Percentiles rank a stretch among this genome's conserved stretches.
These are phyloP conservation scores for Waltergamsia citrina DNA, from an alignment of 2,329 filamentous ascomycete species.

Conservation along the genomic window DNA sequence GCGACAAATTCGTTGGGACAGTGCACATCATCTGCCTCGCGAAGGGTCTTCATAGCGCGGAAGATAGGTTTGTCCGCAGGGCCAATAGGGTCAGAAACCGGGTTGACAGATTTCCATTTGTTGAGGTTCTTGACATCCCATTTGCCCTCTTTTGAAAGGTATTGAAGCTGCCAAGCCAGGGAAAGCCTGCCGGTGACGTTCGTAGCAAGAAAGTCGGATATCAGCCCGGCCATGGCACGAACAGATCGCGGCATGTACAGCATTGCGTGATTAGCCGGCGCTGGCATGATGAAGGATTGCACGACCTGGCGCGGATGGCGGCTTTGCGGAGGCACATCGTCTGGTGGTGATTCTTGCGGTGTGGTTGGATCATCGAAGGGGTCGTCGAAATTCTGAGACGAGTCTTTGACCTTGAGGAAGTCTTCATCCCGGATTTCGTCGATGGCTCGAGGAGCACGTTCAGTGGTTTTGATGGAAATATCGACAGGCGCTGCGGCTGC, in stretches of 20 bases:
- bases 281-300: slow-evolving; percentile 60
- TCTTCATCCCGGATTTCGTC: slow-evolving; percentile 13
- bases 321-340: slow-evolving; percentile 36
- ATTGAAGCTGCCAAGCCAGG: slow-evolving; percentile 83
- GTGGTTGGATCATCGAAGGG: slow-evolving; percentile 34
- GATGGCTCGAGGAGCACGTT: slow-evolving; percentile 12
- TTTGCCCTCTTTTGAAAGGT: slow-evolving; percentile 82
- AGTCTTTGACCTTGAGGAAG: slow-evolving; percentile 13
- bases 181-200: slow-evolving; percentile 71
- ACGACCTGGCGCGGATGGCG: slow-evolving; percentile 44
- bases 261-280: slow-evolving; percentile 74
- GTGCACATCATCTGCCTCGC: slow-evolving; percentile 79
- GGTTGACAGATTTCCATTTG: slow-evolving; percentile 76
- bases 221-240: slow-evolving; percentile 67
- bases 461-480: slow-evolving; percentile 25
- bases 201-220: slow-evolving; percentile 70
- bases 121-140: slow-evolving; percentile 96
- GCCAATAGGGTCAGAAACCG: slow-evolving; percentile 71
- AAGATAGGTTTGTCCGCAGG: slow-evolving; percentile 48
- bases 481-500: slow-evolving; percentile 40
- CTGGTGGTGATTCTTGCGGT: slow-evolving; percentile 26
- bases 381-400: slow-evolving; percentile 17
- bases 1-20: slow-evolving; percentile 63
- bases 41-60: slow-evolving; percentile 84
- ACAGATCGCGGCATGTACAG: slow-evolving; percentile 71